Evolutionary conservation across 495 filamentous ascomycete genomes (phyloP), one percentile per base, ranked within the genome.

Genomic region (Terfezia claveryi): DNA sequence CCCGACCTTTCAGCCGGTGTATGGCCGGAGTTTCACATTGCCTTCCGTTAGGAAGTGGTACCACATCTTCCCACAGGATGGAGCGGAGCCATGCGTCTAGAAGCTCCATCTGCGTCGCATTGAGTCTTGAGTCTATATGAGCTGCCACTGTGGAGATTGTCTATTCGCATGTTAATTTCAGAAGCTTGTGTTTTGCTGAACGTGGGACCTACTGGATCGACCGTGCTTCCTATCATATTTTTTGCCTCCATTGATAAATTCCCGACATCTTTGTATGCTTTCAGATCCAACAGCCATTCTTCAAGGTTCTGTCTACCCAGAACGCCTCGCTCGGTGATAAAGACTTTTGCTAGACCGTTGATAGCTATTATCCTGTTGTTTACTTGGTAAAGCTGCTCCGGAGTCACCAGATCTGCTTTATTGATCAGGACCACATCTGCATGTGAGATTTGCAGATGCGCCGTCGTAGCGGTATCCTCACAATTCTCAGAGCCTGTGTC

Each of bases 401-500:
- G 62, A 12, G 75, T 76, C n/a, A 96, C 86, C 0, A 94, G 70
- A 64, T 98, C 91, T n/a, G 77, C 73, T 67, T 98, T 98, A 68
- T 96, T 98, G 49, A 98, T 75, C 44, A 98, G 76, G 17, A 98
- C 76, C 14, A 94, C 85, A 69, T 98, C 91, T n/a, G 91, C 92
- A 64, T 95, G 88, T 2, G 85, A 92, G 44, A 96, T 93, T 61
- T 98, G 91, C 57, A 95, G 75, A 68, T 96, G 89, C 23, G 92
- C 92, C 49, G 84, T 94, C 0, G 88, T 92, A 16, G 23, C n/a
- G 61, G 92, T 70, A 32, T 82, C 69, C 10, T 81, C 78, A 2
- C 27, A 32, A 32, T 32, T 32, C 2, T 72, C 72, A n/a, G 74
- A 69, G 4, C 79, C 75, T 51, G 80, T 78, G 0, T 75, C 73